phyloP scores from a whole-genome alignment of 2,329 filamentous ascomycete genomes.

The Pyrenophora seminiperda region DNA sequence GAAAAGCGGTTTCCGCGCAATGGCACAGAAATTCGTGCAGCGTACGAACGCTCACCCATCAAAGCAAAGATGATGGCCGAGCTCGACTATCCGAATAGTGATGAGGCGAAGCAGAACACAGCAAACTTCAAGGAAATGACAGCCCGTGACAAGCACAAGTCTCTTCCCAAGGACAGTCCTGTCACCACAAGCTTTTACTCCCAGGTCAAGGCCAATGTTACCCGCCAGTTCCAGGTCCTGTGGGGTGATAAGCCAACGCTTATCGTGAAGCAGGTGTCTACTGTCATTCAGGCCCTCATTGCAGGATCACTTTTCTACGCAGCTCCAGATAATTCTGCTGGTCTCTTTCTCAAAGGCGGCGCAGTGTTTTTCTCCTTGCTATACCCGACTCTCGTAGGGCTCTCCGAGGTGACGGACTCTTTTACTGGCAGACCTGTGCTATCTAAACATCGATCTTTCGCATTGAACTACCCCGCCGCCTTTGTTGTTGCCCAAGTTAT shows the following conservation, averaged over 20 bases:
- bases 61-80: conserved; percentile 59
- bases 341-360: conserved; percentile 67
- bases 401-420: conserved; percentile 65
- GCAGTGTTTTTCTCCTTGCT: conserved; percentile 68
- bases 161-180: conserved; percentile 58
- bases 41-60: conserved; percentile 59
- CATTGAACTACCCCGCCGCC: conserved; percentile 84
- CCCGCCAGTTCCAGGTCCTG: conserved; percentile 67
- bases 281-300: conserved; percentile 64
- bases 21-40: conserved; percentile 53
- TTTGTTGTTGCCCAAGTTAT: conserved; percentile 70
- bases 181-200: conserved; percentile 47
- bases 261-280: conserved; percentile 64
- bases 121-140: conserved; percentile 60
- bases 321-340: conserved; percentile 61
- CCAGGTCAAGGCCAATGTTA: conserved; percentile 61
- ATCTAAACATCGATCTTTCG: conserved; percentile 82
- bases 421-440: conserved; percentile 74
- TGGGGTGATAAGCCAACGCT: conserved; percentile 68
- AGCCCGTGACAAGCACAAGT: conserved; percentile 58
- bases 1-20: conserved; percentile 50
- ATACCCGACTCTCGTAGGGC: conserved; percentile 64
- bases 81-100: conserved; percentile 60
- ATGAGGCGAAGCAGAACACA: conserved; percentile 47
- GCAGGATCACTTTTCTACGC: conserved; percentile 71